Evolutionary conservation across 129 eudicot genomes (phyloP), one percentile per base, ranked within the genome.

Genomic region (Rutidosis leptorrhynchoides): DNA sequence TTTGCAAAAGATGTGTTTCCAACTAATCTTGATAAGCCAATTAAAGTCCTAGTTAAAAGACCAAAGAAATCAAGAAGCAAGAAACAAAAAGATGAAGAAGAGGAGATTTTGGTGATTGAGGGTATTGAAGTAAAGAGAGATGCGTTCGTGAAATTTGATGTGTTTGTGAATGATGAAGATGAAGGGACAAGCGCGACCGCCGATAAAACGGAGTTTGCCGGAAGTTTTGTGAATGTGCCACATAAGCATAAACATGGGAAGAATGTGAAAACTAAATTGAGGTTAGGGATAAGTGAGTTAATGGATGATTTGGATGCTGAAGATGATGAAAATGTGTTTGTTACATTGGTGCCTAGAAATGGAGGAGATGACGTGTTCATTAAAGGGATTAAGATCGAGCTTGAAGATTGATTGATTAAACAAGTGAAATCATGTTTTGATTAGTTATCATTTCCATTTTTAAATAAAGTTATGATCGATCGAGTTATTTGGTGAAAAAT

Each of bases 101-200:
- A 78, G 23, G 90, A 84, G 68, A 60, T 74, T 7, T n/a, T 84
- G 66, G 86, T 84, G 58, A 73, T 84, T 0, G 62, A 81, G 16
- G 79, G 77, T 25, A 82, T 84, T 17, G 81, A 74, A 53, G 62
- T 78, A 19, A 40, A 56, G 17, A 75, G 72, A 29, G 79, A 75
- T 9, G 62, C 6, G 46, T 78, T 74, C 45, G 80, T 64, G 45
- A 84, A 81, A 66, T 84, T 84, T 68, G 90, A 84, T 60, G 90
- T 84, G 74, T 81, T 77, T 35, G 70, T 84, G 48, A 84, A 84
- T 26, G 86, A 81, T 33, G 90, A 78, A 62, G 90, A 84, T 3
- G 86, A 78, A 3, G 73, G 46, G 24, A 37, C 55, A 35, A 77
- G 60, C 4, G 69, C 48, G 3, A 64, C 77, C 20, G 78, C 74